Conservation (phyloP, 163 green algal genomes). For the Trebouxia gelatinosa region DNA sequence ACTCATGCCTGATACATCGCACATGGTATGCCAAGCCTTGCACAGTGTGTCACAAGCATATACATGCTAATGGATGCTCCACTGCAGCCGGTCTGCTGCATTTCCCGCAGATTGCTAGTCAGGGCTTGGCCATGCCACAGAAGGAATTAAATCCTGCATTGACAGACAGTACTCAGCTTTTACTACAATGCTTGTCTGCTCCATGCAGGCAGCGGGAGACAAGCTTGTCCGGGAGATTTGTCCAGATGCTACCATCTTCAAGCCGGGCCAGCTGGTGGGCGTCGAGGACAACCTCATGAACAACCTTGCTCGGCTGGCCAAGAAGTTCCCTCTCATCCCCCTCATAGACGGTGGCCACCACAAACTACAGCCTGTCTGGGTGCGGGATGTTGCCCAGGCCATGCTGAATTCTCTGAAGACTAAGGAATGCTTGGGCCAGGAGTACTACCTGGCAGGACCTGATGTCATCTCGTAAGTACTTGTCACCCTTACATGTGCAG, state of each 20-base stretch:
- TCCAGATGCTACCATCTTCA: slow-evolving; percentile 73
- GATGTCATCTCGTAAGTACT: slow-evolving; percentile 73
- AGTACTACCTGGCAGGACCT: slow-evolving; percentile 86
- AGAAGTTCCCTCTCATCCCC: slow-evolving; percentile 66
- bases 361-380: slow-evolving; percentile 79
- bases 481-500: not conserved
- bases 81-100: no score
- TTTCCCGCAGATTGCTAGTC: no score
- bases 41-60: no score
- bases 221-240: slow-evolving; percentile 65
- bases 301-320: slow-evolving; percentile 66
- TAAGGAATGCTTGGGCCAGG: slow-evolving; percentile 71
- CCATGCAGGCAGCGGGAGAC: slow-evolving; percentile 76
- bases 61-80: no score
- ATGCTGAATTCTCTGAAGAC: slow-evolving; percentile 73
- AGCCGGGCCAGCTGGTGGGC: slow-evolving; percentile 73
- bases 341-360: slow-evolving; percentile 77
- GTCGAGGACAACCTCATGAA: slow-evolving; percentile 95
- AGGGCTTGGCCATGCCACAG: no score
- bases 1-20: no score
- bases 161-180: no score
- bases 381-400: slow-evolving; percentile 86
- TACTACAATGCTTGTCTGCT: no score
- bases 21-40: no score
- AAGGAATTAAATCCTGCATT: no score